Conservation (phyloP, 139 green algal genomes). For the Picochlorum sp. region DNA sequence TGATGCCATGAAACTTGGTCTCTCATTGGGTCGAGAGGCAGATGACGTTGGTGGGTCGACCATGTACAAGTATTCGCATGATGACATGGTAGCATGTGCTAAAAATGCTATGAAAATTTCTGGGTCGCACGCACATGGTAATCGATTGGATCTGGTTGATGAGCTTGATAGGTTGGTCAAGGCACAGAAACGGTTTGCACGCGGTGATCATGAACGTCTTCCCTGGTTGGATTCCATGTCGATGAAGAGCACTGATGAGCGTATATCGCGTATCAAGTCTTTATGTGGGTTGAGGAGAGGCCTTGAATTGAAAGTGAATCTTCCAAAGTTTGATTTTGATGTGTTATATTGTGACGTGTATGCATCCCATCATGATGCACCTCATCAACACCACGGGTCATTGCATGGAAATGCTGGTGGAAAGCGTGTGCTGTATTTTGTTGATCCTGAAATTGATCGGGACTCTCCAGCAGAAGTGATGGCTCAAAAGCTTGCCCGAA, state of each 20-base stretch:
- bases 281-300: slow-evolving; percentile 20
- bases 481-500: slow-evolving; percentile 84
- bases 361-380: neutral
- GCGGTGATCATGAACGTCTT: slow-evolving; percentile 64
- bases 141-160: slow-evolving; percentile 17
- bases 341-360: too few relatives aligned
- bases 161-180: slow-evolving; percentile 56
- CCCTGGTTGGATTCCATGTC: slow-evolving; percentile 80
- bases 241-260: slow-evolving; percentile 18
- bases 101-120: too few relatives aligned
- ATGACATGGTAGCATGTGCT: too few relatives aligned
- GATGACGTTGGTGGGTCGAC: slow-evolving; percentile 36
- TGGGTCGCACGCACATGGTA: too few relatives aligned
- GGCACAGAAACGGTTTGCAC: slow-evolving; percentile 56
- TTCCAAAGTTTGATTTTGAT: too few relatives aligned
- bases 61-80: slow-evolving; percentile 36
- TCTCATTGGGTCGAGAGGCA: slow-evolving; percentile 46
- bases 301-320: neutral
- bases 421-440: slow-evolving; percentile 29
- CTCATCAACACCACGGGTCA: slow-evolving; percentile 10
- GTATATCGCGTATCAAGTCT: slow-evolving; percentile 44
- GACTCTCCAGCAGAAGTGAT: slow-evolving; percentile 86
- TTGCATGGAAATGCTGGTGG: slow-evolving; percentile 8
- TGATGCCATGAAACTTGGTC: slow-evolving; percentile 50
- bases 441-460: slow-evolving; percentile 66